These are phyloP conservation scores for Ogataea philodendri DNA, from an alignment of 805 yeast genomes.

Conservation along the genomic window DNA sequence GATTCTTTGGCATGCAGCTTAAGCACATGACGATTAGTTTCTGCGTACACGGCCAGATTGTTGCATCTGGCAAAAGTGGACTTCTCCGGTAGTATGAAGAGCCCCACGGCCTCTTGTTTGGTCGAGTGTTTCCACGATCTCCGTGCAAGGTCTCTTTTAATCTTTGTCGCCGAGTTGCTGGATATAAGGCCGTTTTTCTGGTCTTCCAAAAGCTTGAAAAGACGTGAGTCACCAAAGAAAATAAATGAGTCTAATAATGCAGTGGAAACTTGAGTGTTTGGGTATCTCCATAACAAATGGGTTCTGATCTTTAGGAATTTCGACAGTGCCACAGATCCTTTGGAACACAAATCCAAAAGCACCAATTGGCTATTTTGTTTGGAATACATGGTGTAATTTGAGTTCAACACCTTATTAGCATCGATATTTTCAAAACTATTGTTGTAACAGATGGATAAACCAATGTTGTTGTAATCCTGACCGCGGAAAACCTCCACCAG, in stretches of 20 bases:
- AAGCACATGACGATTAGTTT: slow-evolving; percentile 79
- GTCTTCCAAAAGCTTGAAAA: slow-evolving; percentile 48
- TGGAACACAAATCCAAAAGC: slow-evolving; percentile 70
- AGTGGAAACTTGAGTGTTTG: slow-evolving; percentile 74
- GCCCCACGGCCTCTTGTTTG: slow-evolving; percentile 58
- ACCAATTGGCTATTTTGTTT: slow-evolving; percentile 40
- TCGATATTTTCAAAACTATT: slow-evolving; percentile 76
- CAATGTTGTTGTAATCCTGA: slow-evolving; percentile 63
- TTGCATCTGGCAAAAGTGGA: slow-evolving; percentile 75
- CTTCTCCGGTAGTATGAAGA: slow-evolving; percentile 68
- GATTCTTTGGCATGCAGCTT: slow-evolving; percentile 53
- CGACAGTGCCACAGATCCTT: slow-evolving; percentile 64
- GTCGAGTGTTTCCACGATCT: slow-evolving; percentile 83
- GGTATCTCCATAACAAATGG: slow-evolving; percentile 86
- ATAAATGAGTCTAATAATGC: slow-evolving; percentile 73
- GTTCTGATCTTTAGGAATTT: slow-evolving; percentile 77
- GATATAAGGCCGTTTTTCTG: slow-evolving; percentile 29
- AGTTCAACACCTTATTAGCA: slow-evolving; percentile 60
- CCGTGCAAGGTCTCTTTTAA: slow-evolving; percentile 84
- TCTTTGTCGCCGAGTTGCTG: slow-evolving; percentile 56
- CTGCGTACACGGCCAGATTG: slow-evolving; percentile 79
- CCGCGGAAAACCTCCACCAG: slow-evolving; percentile 81
- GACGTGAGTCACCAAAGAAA: slow-evolving; percentile 56
- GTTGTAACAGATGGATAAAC: slow-evolving; percentile 72
- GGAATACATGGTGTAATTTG: slow-evolving; percentile 66